phyloP scores from a whole-genome alignment of 768 basidiomycete genomes.

The Gloeophyllum trabeum region DNA sequence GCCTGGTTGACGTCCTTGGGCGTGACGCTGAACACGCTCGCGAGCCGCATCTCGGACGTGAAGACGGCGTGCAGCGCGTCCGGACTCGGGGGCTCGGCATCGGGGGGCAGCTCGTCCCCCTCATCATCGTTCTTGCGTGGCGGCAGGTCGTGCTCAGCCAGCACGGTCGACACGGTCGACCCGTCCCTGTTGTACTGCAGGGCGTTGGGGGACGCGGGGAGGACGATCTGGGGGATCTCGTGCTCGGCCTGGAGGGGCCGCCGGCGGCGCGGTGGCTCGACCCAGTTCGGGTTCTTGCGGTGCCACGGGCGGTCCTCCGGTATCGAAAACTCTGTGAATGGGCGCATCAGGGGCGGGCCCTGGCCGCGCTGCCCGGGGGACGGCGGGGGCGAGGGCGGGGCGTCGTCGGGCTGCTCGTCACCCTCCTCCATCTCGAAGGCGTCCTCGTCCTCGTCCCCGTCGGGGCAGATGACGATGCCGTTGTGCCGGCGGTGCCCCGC shows the following conservation, averaged over 20 bases:
- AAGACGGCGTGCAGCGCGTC: constrained; percentile 7
- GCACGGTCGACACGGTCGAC: constrained; percentile 15
- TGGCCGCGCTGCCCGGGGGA: constrained; percentile 4
- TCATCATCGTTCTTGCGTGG: constrained; percentile 6
- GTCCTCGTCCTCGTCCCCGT: background rate
- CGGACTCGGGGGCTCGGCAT: constrained; percentile 2
- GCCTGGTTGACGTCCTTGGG: constrained; percentile 14
- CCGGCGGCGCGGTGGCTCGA: constrained; percentile 9
- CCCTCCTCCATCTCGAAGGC: background rate
- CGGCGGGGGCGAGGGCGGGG: constrained; percentile 2
- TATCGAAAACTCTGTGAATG: constrained; percentile 5
- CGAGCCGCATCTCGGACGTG: constrained; percentile 14
- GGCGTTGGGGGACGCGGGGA: constrained; percentile 4
- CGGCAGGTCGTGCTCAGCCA: constrained; percentile 15
- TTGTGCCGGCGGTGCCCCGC: constrained; percentile 25
- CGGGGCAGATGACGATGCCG: constrained; percentile 21
- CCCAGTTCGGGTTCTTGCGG: constrained; percentile 23
- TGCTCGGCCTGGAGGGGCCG: constrained; percentile 5
- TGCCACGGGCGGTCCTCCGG: constrained; percentile 14
- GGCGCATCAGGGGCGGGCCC: constrained; percentile 1
- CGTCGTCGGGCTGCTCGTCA: background rate
- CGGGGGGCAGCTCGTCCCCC: constrained; percentile 3
- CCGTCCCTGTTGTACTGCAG: constrained; percentile 1
- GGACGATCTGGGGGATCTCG: constrained; percentile 1
- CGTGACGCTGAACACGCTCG: constrained; percentile 18